Conservation (phyloP, 257 asterid species). For the Linderniella brevidens region DNA sequence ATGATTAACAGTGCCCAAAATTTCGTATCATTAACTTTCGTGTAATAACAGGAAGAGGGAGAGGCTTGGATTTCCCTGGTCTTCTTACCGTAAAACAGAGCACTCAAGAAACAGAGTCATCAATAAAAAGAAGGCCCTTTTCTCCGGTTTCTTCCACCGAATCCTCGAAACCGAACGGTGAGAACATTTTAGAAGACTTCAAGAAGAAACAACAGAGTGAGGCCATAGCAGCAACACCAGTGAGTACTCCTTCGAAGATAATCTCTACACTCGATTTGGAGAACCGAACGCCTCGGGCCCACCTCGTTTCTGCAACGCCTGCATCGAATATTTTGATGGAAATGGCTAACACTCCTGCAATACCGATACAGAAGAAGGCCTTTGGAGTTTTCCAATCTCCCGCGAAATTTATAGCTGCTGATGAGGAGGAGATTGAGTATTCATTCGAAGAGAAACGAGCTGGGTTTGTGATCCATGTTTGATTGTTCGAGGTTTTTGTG, state of each 20-base stretch:
- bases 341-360: constrained; percentile 21
- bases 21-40: neutral
- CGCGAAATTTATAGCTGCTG: constrained; percentile 11
- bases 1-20: too few relatives aligned
- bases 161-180: constrained; percentile 42
- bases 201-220: constrained; percentile 37
- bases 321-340: constrained; percentile 18
- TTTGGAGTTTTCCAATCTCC: constrained; percentile 33
- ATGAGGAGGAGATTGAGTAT: constrained; percentile 54
- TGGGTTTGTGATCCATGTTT: constrained; percentile 19
- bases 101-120: constrained; percentile 36
- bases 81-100: constrained; percentile 36
- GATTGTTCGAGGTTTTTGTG: too few relatives aligned
- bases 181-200: constrained; percentile 44
- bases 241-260: constrained; percentile 51
- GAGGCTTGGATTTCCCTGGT: constrained; percentile 73
- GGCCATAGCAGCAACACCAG: constrained; percentile 19
- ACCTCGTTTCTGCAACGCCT: constrained; percentile 49
- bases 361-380: constrained; percentile 68
- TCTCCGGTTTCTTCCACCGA: constrained; percentile 80
- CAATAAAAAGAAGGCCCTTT: constrained; percentile 61
- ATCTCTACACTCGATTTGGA: constrained; percentile 30
- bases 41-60: constrained; percentile 48
- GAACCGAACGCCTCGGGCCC: constrained; percentile 52
- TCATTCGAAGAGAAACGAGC: constrained; percentile 86